Percentiles rank a stretch among this genome's conserved stretches.
phyloP scores from a whole-genome alignment of 2,329 filamentous ascomycete species.

The Hypoxylon sp. region DNA sequence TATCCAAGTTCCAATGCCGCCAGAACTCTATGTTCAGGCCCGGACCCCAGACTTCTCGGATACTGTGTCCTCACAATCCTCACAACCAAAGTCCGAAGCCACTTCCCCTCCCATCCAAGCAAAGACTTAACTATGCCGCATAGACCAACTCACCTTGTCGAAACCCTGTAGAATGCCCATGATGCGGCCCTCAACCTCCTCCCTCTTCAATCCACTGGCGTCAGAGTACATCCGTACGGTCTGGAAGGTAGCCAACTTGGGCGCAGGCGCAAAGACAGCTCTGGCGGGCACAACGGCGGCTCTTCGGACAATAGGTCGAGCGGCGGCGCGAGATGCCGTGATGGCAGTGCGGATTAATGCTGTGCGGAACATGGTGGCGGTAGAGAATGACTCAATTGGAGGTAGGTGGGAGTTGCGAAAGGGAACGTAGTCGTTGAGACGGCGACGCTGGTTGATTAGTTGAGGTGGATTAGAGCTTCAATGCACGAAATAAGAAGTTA shows the following conservation, averaged over 20 bases:
- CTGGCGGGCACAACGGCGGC: constrained; percentile 73
- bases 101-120: constrained; percentile 12
- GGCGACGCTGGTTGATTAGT: constrained; percentile 24
- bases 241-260: constrained; percentile 74
- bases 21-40: not conserved
- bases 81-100: constrained; percentile 34
- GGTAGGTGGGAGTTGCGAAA: constrained; percentile 6
- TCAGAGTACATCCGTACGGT: constrained; percentile 90
- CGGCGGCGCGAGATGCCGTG: constrained; percentile 67
- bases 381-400: constrained; percentile 38
- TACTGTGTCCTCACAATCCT: constrained; percentile 22
- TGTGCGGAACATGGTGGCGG: constrained; percentile 86
- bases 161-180: constrained; percentile 94
- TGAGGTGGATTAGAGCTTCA: constrained; percentile 42
- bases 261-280: constrained; percentile 71
- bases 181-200: constrained; percentile 92
- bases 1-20: not conserved
- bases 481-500: constrained; percentile 31
- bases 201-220: constrained; percentile 80
- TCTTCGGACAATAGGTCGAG: constrained; percentile 71
- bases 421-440: constrained; percentile 27
- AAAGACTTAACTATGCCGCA: constrained; percentile 52
- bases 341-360: constrained; percentile 84
- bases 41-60: not conserved
- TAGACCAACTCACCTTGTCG: constrained; percentile 80